Conservation (phyloP, 2,329 filamentous ascomycete genomes). For the Sporothrix mexicana region DNA sequence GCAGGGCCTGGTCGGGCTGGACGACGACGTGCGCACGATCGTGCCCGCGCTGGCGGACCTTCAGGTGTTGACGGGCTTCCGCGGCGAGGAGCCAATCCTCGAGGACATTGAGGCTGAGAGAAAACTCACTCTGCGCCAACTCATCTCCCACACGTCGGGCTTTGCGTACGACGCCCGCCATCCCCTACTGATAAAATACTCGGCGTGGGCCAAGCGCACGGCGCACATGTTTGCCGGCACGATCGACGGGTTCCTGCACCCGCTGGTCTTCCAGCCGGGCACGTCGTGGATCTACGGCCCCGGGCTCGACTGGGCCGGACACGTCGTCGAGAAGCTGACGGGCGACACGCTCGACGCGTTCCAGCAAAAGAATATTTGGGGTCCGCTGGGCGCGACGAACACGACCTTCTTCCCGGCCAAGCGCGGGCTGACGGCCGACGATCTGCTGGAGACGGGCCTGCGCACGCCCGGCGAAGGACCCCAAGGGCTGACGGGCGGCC, state of each 20-base stretch:
- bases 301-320: slow-evolving; percentile 59
- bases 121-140: neutral
- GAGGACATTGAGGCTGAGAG: too few species aligned
- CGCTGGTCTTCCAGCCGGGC: slow-evolving; percentile 59
- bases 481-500: neutral
- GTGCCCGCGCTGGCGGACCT: slow-evolving; percentile 31
- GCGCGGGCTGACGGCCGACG: slow-evolving; percentile 34
- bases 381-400: slow-evolving; percentile 50
- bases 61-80: neutral
- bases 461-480: slow-evolving; percentile 40
- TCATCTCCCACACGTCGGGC: neutral
- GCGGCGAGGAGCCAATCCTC: neutral
- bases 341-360: slow-evolving; percentile 51
- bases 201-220: neutral
- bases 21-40: slow-evolving; percentile 13
- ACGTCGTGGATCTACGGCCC: slow-evolving; percentile 57
- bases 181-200: neutral
- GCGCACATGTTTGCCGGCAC: slow-evolving; percentile 9
- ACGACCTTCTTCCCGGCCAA: slow-evolving; percentile 50
- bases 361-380: slow-evolving; percentile 53
- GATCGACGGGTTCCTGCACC: slow-evolving; percentile 39
- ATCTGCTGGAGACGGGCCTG: slow-evolving; percentile 47
- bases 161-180: neutral
- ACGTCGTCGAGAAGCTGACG: slow-evolving; percentile 56
- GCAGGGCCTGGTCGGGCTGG: neutral